Base-by-base conservation (phyloP, 2,329 filamentous ascomycete genomes). In the Didymosphaeria variabile region DNA sequence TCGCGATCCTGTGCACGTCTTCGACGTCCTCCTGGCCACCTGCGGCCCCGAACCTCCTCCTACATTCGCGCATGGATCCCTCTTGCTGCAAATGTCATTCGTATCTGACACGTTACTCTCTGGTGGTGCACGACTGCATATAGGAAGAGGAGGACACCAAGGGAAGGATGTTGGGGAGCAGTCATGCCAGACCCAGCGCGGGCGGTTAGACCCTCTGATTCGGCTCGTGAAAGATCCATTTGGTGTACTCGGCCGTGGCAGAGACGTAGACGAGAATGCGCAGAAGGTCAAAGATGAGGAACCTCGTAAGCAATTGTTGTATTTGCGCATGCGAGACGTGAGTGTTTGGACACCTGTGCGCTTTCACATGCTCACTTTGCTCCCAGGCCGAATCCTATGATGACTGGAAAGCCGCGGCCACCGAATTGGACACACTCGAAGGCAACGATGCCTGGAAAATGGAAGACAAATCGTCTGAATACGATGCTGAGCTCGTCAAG, bases 391-490 rank as follows among this genome's bases (percentile, higher is more conserved):
- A 87, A 61, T 87, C 87, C 1, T 85, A 89, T 67, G 80, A 85
- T 53, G 88, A 93, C 73, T 97, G 94, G 93, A 86, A 89, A 67
- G 81, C 82, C 17, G 90, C 91, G 10, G 94, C 94, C 2, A 84
- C 84, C 46, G 90, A 94, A 72, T 86, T 97, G 46, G 94, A 97
- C 73, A 77, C 84, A 10, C 81, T 97, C 15, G 92, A 97, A 75
- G 89, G 89, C 49, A 93, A 94, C 72, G 89, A 94, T 67, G 80
- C 83, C 31, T 97, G 94, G 94, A 97, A 97, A 75, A 77, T 83
- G 34, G 87, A 91, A 54, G 79, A 86, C 9, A 83, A 86, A 54
- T 87, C 85, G n/a, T 81, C 85, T 50, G 90, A 93, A 67, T 95
- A 94, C 76, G 88, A 94, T 70, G 85, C 88, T 0, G 81, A 81